Evolutionary conservation across 805 yeast genomes (phyloP).

Genomic region (Lachancea quebecensis): DNA sequence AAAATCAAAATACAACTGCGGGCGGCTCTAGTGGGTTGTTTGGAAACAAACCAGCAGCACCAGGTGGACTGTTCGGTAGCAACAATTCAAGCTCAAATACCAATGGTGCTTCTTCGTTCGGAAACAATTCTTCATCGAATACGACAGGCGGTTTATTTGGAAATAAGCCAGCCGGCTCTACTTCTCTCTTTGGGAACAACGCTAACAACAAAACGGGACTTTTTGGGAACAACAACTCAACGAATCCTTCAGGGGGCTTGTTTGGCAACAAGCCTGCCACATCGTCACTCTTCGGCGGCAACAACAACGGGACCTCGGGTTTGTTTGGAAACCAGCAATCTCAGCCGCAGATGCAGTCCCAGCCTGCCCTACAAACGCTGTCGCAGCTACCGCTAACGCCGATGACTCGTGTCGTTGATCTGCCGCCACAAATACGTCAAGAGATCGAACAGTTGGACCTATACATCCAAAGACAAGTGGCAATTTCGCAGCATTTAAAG

Average conservation of each 20-base stretch:
- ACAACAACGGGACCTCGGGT: conserved; percentile 12
- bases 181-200: conserved; percentile 25
- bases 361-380: conserved; percentile 38
- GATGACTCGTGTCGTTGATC: conserved; percentile 66
- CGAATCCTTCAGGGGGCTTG: conserved; percentile 15
- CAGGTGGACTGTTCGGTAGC: conserved; percentile 21
- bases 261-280: conserved; percentile 32
- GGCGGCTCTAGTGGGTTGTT: conserved; percentile 28
- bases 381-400: conserved; percentile 50
- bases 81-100: conserved; percentile 16
- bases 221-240: conserved; percentile 30
- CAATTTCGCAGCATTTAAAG: conserved; percentile 60
- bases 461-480: conserved; percentile 66
- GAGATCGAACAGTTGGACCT: conserved; percentile 66
- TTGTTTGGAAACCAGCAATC: conserved; percentile 16
- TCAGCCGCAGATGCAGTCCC: conserved; percentile 21
- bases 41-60: conserved; percentile 25
- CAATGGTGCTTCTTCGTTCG: conserved; percentile 11
- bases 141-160: conserved; percentile 28
- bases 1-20: conserved; percentile 8
- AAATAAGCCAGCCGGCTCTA: conserved; percentile 13
- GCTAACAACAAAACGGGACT: conserved; percentile 27
- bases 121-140: conserved; percentile 12
- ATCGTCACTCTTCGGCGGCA: conserved; percentile 32
- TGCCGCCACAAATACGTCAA: conserved; percentile 62